Evolutionary conservation across 306 rosid species (phyloP).

Genomic region (Lupinus albus): DNA sequence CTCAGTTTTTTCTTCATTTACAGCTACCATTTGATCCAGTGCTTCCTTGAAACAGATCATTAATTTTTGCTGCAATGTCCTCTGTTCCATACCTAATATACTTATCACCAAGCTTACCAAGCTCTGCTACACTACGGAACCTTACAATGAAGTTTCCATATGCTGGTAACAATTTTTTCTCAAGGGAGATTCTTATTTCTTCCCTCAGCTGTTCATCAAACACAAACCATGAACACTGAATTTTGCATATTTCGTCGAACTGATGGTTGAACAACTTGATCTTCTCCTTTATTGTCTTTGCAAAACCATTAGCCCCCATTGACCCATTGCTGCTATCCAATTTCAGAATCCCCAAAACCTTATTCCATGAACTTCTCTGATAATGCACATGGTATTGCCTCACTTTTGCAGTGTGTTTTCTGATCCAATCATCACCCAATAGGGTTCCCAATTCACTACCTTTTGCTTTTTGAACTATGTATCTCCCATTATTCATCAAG

Average conservation of each 20-base stretch:
- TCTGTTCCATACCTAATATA: constrained; percentile 58
- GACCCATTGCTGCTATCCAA: constrained; percentile 57
- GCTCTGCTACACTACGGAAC: constrained; percentile 58
- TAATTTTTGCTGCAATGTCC: constrained; percentile 61
- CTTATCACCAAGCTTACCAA: constrained; percentile 62
- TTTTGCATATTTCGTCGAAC: constrained; percentile 71
- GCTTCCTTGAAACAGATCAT: constrained; percentile 60
- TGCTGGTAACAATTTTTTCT: constrained; percentile 63
- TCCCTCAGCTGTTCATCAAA: constrained; percentile 77
- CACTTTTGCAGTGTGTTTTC: constrained; percentile 72
- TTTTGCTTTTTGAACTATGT: constrained; percentile 77
- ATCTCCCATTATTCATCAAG: constrained; percentile 89
- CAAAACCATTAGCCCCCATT: constrained; percentile 48
- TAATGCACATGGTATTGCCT: constrained; percentile 65
- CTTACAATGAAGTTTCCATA: constrained; percentile 68
- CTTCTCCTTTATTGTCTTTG: constrained; percentile 73
- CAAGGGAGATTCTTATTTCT: constrained; percentile 65
- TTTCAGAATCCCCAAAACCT: constrained; percentile 63
- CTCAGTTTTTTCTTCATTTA: constrained; percentile 47
- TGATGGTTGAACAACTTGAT: constrained; percentile 61
- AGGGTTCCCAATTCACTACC: constrained; percentile 79
- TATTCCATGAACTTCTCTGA: constrained; percentile 86
- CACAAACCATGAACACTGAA: constrained; percentile 70
- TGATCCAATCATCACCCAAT: constrained; percentile 84
- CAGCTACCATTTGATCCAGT: constrained; percentile 63